phyloP scores from a whole-genome alignment of 441 rosid genomes.

The Lepidium campestre region DNA sequence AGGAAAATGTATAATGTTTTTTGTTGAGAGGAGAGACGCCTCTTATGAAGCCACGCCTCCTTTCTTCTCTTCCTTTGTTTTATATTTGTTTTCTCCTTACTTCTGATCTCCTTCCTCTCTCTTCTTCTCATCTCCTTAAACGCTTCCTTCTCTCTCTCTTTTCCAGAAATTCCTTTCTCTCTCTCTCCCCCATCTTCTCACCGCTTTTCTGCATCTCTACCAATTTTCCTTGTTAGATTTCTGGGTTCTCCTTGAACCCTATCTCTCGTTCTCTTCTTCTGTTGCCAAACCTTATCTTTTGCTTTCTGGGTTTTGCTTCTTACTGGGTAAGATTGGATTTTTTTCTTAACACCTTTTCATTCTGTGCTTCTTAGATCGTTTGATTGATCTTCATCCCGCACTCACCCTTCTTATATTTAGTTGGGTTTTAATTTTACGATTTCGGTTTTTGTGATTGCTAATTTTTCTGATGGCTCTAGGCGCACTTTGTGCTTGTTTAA shows the following conservation, averaged over 20 bases:
- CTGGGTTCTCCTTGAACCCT: not conserved
- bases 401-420: not conserved
- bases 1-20: no score
- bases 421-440: conserved; percentile 12
- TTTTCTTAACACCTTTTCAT: not conserved
- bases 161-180: not conserved
- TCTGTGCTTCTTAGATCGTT: conserved; percentile 14
- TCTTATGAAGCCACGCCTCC: conserved; percentile 23
- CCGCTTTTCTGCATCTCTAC: conserved; percentile 7
- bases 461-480: not conserved
- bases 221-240: not conserved
- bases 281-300: conserved; percentile 24
- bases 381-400: conserved; percentile 9
- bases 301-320: conserved; percentile 26
- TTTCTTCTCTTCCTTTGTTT: not conserved
- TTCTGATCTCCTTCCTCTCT: conserved; percentile 1
- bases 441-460: not conserved
- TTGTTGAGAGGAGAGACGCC: not conserved
- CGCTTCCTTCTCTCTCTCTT: conserved; percentile 10
- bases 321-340: conserved; percentile 17
- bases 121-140: conserved; percentile 2
- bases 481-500: not conserved
- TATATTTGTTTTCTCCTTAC: not conserved
- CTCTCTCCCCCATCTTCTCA: conserved; percentile 4
- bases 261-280: not conserved